Base-by-base conservation (phyloP, 352 stramenopile genomes). In the Phytophthora kernoviae region DNA sequence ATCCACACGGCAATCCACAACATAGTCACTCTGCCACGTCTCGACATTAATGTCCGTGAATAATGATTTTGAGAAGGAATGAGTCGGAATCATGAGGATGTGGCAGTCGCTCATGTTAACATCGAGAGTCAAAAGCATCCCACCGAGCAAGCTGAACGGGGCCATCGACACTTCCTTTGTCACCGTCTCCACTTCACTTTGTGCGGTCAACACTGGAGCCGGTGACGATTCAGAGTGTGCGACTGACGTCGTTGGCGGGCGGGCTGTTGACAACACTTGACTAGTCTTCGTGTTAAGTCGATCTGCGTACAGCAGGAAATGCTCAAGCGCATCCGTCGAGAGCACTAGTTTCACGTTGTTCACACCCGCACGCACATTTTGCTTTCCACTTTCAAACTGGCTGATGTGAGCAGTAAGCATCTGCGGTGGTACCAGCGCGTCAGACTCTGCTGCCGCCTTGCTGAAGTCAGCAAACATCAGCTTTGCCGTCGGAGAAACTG, bases 271-370 rank as follows among this genome's bases (percentile, higher is more conserved):
- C 48, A 89, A 55, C 6, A 79, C 74, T 66, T 84, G 70, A 43
- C 66, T 81, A 12, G 76, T 68, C 18, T 74, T 80, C 24, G 75
- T 86, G 33, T 45, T 82, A 17, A 89, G 45, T 5, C 79, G 79
- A 62, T 91, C 81, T 8, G 84, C 58, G 39, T 79, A 89, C 48
- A 90, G 58, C 46, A 91, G 43, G 46, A 91, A 90, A 50, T 81
- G 54, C 52, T 91, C 79, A 4, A 91, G 69, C 12, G 72, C 77
- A 17, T 68, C 47, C 5, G 71, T 71, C 45, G 68, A 73, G 4
- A 73, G 47, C 21, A 87, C 57, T 24, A 89, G 36, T 24, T 76
- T 78, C 24, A 87, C 47, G 34, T 84, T 81, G 40, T 78, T 86
- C 45, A 87, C 41, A 3, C 51, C 42, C 45, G 71, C 70, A 22